Evolutionary conservation across 2,329 filamentous ascomycete genomes (phyloP).

Genomic region (Ceratocystis smalleyi): DNA sequence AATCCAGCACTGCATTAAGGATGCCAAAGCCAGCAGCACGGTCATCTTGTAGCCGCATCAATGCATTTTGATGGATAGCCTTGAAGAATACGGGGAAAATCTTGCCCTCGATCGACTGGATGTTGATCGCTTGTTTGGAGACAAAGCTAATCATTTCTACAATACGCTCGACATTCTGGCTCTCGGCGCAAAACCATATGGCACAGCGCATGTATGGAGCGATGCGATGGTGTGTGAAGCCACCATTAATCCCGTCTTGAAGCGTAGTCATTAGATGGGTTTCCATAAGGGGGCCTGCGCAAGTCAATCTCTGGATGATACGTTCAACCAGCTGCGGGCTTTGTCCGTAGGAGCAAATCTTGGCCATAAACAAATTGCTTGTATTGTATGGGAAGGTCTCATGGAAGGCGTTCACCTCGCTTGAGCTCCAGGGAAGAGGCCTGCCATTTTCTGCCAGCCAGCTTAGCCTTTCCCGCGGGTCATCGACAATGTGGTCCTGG

Average conservation of each 20-base stretch:
- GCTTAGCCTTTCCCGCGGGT: slow-evolving; percentile 27
- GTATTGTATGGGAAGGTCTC: slow-evolving; percentile 26
- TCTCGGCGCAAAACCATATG: slow-evolving; percentile 35
- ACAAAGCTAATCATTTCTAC: slow-evolving; percentile 31
- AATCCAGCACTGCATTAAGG: slow-evolving; percentile 5
- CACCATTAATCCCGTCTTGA: slow-evolving; percentile 37
- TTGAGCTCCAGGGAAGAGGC: slow-evolving; percentile 30
- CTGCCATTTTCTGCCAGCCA: slow-evolving; percentile 22
- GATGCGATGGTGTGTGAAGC: slow-evolving; percentile 31
- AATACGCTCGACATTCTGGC: slow-evolving; percentile 24
- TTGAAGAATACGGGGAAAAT: slow-evolving; percentile 34
- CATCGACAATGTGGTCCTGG: slow-evolving; percentile 26
- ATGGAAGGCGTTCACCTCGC: slow-evolving; percentile 34
- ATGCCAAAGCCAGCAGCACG: not conserved
- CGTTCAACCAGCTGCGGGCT: slow-evolving; percentile 35
- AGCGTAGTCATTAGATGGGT: slow-evolving; percentile 38
- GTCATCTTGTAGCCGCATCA: not conserved
- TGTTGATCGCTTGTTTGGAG: slow-evolving; percentile 27
- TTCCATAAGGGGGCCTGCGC: slow-evolving; percentile 36
- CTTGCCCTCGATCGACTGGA: slow-evolving; percentile 34
- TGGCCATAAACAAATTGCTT: slow-evolving; percentile 46
- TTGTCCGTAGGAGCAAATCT: slow-evolving; percentile 48
- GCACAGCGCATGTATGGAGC: slow-evolving; percentile 44
- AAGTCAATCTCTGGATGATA: slow-evolving; percentile 43
- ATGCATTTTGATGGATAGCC: slow-evolving; percentile 15